These are phyloP conservation scores for Fusarium piperis DNA, from an alignment of 2,329 filamentous ascomycete genomes.

Conservation along the genomic window DNA sequence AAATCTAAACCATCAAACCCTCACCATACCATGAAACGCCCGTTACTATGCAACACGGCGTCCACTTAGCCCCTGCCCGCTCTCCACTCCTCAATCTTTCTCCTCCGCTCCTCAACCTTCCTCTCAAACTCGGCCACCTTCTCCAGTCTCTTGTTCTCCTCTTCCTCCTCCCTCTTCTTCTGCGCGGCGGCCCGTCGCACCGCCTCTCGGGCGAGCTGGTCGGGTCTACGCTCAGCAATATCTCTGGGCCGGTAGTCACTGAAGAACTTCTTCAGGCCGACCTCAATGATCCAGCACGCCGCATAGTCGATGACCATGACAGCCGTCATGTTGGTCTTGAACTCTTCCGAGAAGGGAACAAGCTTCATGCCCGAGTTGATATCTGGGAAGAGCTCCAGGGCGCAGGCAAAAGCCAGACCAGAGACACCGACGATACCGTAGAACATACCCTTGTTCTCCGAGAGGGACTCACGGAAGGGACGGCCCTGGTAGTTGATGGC, in stretches of 20 bases:
- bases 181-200: conserved; percentile 63
- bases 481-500: conserved; percentile 99
- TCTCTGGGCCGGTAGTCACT: conserved; percentile 94
- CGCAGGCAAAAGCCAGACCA: conserved; percentile 90
- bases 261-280: conserved; percentile 84
- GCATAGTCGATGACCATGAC: conserved; percentile 90
- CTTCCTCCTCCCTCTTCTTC: conserved; percentile 59
- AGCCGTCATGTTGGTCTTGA: conserved; percentile 85
- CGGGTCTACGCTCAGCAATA: conserved; percentile 85
- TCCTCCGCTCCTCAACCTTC: conserved; percentile 62
- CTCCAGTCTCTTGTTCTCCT: conserved; percentile 62
- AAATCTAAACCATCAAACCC: conserved; percentile 17
- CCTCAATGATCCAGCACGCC: conserved; percentile 88
- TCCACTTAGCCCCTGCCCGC: conserved; percentile 43
- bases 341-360: conserved; percentile 87
- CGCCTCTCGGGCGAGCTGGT: conserved; percentile 83
- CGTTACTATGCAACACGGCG: not conserved
- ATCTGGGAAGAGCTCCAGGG: conserved; percentile 94
- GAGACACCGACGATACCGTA: conserved; percentile 93
- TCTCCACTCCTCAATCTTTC: conserved; percentile 59
- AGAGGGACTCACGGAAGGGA: conserved; percentile 94
- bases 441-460: conserved; percentile 98
- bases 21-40: not conserved
- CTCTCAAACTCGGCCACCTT: conserved; percentile 69
- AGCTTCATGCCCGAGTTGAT: conserved; percentile 93